Evolutionary conservation across 108 stramenopile genomes (phyloP).

Genomic region (Schizochytrium sp.): DNA sequence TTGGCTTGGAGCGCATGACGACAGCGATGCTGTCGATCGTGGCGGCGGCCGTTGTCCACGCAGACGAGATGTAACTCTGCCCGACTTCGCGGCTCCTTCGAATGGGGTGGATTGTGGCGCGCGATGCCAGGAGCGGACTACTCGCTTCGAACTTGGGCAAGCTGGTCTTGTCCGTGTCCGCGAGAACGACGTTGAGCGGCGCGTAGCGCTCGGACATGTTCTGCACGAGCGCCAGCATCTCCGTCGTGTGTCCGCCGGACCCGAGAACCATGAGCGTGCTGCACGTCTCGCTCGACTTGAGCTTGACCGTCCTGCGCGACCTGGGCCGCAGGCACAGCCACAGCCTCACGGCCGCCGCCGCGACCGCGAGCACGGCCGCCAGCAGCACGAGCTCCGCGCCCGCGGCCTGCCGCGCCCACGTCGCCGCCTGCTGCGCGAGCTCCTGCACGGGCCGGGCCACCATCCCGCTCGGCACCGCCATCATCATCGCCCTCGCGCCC

Average conservation of each 20-base stretch:
- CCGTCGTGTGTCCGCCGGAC: conserved; percentile 43
- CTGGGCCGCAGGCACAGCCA: not conserved
- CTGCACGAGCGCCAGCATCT: conserved; percentile 38
- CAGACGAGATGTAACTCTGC: conserved; percentile 23
- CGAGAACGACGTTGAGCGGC: conserved; percentile 32
- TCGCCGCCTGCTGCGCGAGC: too few relatives aligned
- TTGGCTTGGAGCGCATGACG: conserved; percentile 27
- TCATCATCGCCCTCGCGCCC: too few relatives aligned
- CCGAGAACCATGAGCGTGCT: not conserved
- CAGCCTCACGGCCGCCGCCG: too few relatives aligned
- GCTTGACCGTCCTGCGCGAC: not conserved
- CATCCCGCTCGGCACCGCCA: too few relatives aligned
- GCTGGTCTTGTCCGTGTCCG: conserved; percentile 36
- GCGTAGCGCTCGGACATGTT: conserved; percentile 17
- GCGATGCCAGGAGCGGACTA: not conserved
- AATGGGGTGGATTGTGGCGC: conserved; percentile 8
- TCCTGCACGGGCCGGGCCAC: too few relatives aligned
- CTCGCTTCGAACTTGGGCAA: not conserved
- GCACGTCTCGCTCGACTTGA: not conserved
- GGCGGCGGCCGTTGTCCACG: conserved; percentile 25
- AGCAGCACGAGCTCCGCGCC: too few relatives aligned
- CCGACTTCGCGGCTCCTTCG: conserved; percentile 44
- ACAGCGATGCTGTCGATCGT: not conserved
- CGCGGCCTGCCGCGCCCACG: too few relatives aligned
- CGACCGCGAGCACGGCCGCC: too few relatives aligned